Conservation (phyloP, 116 monocot species). For the Cymodocea nodosa region DNA sequence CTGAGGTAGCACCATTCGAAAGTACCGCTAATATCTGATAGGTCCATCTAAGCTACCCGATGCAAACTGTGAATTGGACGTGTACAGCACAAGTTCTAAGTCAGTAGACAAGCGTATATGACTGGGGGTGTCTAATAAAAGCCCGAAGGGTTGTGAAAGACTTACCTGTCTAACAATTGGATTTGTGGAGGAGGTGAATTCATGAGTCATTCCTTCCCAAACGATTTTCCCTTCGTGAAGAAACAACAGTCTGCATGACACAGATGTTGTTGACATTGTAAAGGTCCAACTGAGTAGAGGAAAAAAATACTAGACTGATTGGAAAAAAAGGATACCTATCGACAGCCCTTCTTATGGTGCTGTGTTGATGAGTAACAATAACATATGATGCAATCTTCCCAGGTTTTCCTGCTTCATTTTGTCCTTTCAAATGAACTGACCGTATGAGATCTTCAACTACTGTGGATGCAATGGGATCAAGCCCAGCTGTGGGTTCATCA, state of each 20-base stretch:
- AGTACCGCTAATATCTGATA: slow-evolving; percentile 38
- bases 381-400: slow-evolving; percentile 91
- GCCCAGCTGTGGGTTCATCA: slow-evolving; percentile 96
- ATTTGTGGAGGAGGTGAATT: slow-evolving; percentile 61
- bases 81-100: too few species aligned
- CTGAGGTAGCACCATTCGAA: background rate
- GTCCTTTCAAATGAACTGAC: slow-evolving; percentile 60
- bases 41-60: slow-evolving; percentile 89
- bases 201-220: slow-evolving; percentile 95
- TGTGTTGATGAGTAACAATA: slow-evolving; percentile 99
- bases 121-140: too few species aligned
- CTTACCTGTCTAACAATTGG: slow-evolving; percentile 91
- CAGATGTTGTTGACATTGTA: background rate
- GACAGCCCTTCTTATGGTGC: slow-evolving; percentile 87
- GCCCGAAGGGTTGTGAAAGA: too few species aligned
- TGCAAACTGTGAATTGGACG: slow-evolving; percentile 42
- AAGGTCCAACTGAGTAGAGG: background rate
- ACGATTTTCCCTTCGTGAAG: slow-evolving; percentile 75
- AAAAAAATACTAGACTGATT: background rate
- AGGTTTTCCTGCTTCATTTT: slow-evolving; percentile 31
- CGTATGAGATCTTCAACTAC: slow-evolving; percentile 98
- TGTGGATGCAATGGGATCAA: slow-evolving; percentile 97
- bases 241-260: slow-evolving; percentile 58
- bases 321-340: too few species aligned
- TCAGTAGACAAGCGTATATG: too few species aligned